A percentile compares a stretch with the other conserved stretches of the same genome.
Evolutionary conservation across 495 filamentous ascomycete genomes (phyloP).

Genomic region (Hyaloscypha variabilis): DNA sequence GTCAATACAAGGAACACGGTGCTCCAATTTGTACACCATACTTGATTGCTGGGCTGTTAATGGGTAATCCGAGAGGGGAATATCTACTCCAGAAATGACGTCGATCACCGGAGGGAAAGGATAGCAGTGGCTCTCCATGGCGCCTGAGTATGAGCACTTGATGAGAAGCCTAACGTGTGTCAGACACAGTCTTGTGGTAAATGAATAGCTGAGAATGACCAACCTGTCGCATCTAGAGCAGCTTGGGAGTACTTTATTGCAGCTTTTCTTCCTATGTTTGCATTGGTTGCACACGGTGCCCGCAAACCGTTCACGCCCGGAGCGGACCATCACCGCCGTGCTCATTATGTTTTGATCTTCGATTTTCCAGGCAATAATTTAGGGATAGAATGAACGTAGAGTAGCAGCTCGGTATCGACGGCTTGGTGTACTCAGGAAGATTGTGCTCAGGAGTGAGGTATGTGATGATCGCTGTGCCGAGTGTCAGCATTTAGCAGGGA

Average conservation of each 20-base stretch:
- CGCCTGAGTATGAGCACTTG: constrained; percentile 14
- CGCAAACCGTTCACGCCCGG: not conserved
- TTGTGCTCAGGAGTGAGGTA: not conserved
- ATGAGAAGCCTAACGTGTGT: constrained; percentile 7
- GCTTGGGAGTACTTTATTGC: constrained; percentile 24
- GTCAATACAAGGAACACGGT: not conserved
- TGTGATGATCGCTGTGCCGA: not conserved
- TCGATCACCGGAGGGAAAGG: not conserved
- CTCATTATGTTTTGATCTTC: not conserved
- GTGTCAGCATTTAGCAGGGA: not conserved
- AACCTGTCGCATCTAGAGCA: constrained; percentile 25
- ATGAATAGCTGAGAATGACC: not conserved
- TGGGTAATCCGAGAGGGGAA: not conserved
- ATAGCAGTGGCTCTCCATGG: not conserved
- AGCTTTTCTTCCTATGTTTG: constrained; percentile 27
- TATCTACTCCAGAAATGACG: not conserved
- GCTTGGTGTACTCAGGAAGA: not conserved
- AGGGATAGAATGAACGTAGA: not conserved
- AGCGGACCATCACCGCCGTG: not conserved
- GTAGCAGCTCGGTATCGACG: not conserved
- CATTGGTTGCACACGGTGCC: constrained; percentile 18
- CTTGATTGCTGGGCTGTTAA: not conserved
- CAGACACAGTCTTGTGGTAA: not conserved
- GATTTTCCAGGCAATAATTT: not conserved
- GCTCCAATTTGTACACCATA: not conserved